Base-by-base conservation (phyloP, 768 basidiomycete species). In the Auricularia auricula-judae region DNA sequence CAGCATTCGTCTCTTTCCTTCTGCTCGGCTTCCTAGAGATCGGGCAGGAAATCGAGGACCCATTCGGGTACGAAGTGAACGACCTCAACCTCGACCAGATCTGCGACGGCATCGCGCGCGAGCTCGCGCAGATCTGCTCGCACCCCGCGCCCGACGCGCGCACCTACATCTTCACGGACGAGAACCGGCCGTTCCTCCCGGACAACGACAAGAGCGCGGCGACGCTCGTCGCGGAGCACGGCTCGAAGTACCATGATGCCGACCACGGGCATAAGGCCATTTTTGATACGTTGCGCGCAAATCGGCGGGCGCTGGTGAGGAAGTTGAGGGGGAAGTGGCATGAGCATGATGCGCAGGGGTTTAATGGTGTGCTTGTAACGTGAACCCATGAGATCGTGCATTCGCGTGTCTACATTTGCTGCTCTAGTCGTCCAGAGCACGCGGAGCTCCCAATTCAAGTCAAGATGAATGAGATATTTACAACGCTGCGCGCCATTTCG, bases 101-200 rank as follows among this genome's bases (percentile, higher is more conserved):
- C 80, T 87, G 86, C 71, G 74, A 84, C 23, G 74, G 81, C 34
- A 82, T 91, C 68, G 83, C 86, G 68, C 78, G 84, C 36, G 88
- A 89, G 69, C 75, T 91, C 7, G 83, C 86, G 66, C 84, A 88
- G 71, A 85, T 91, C 71, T 88, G 87, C 11, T 14, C 56, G 83
- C 85, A 87, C 76, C 80, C 83, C 10, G 75, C 76, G 51, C 80
- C 82, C 35, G 76, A 82, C 21, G 84, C 86, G 1, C 70, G 77
- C 18, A 68, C 76, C 1, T 86, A 80, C 72, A 71, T 87, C 68
- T 86, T 84, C 75, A 82, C 73, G 56, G 62, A 76, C 36, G 76
- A 79, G 72, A 90, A 89, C 72, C 83, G 86, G 73, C 88, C 88
- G 0, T 86, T 89, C 76, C 81, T 84, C 5, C 88, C 88, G 5